phyloP scores from a whole-genome alignment of 2,329 filamentous ascomycete genomes.

The Mollisia scopiformis region DNA sequence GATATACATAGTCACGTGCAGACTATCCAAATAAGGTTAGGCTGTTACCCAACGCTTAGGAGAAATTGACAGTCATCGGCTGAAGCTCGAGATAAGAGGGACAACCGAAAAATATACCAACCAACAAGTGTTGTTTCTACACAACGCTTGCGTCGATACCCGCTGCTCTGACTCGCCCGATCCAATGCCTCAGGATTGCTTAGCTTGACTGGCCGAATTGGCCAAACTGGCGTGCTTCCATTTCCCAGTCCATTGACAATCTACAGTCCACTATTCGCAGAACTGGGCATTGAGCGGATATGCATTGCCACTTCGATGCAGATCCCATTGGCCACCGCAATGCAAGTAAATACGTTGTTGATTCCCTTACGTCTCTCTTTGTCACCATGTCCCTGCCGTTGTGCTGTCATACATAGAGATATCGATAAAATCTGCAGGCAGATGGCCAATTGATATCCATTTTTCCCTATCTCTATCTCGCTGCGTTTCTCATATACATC shows the following conservation, averaged over 20 bases:
- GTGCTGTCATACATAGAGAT: conserved; percentile 9
- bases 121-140: background rate
- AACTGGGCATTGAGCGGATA: background rate
- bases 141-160: background rate
- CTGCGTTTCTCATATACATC: conserved; percentile 5
- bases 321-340: conserved; percentile 6
- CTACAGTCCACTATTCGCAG: conserved; percentile 5
- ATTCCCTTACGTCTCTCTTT: conserved; percentile 15
- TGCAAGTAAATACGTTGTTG: conserved; percentile 10
- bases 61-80: background rate
- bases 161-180: background rate
- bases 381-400: conserved; percentile 7
- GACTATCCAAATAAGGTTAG: background rate
- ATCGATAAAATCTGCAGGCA: conserved; percentile 8
- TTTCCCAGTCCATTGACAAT: conserved; percentile 6
- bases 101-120: background rate
- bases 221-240: background rate
- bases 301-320: background rate
- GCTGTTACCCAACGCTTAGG: background rate
- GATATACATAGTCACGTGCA: background rate
- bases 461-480: background rate
- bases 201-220: background rate
- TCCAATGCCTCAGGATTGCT: background rate
- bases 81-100: background rate
- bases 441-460: conserved; percentile 2